Base-by-base conservation (phyloP, 78 protist species). In the Mastigamoeba balamuthi region DNA sequence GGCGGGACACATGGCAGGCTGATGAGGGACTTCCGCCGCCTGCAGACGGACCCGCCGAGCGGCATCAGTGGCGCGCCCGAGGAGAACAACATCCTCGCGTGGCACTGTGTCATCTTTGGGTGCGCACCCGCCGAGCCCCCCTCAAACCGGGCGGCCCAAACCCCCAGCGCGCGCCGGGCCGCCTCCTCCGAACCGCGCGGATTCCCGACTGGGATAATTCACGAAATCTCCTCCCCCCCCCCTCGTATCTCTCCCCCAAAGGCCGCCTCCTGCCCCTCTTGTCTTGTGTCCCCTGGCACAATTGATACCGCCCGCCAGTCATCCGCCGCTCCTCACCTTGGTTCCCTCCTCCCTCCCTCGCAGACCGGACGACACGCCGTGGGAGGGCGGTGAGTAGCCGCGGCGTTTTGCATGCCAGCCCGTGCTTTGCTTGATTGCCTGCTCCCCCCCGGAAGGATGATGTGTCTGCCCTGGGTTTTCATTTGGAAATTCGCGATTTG, bases 31-130 rank as follows among this genome's bases (percentile, higher is more conserved):
- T 95, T 95, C 64, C 80, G 87, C 74, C 76, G 93, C 33, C 79
- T 96, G 64, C 98, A 95, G 67, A 69, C 65, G n/a, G 97, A 94
- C 72, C 95, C 95, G n/a, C 89, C 91, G 6, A 68, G 78, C 36
- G 98, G 98, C 40, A 83, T 93, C 28, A 67, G 72, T 29, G 99
- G 95, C 0, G 91, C 96, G 3, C 99, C 99, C 0, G 27, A 23
- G 29, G 95, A 91, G 4, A 80, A 90, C 66, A 85, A 95, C 77
- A 89, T 98, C 67, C 87, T 95, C 93, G 67, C 69, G 69, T 98
- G 99, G 99, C 81, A 92, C 41, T 98, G 99, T 0, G 95, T 98
- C 29, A 98, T 98, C n/a, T 96, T 98, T 72, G 99, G 99, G 95
- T 88, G 52, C 2, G 81, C 58, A n/a, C n/a, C n/a, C n/a, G n/a